Percentiles rank a stretch among this genome's conserved stretches.
These are phyloP conservation scores for Glycine soja DNA, from an alignment of 306 rosid species.

Conservation along the genomic window DNA sequence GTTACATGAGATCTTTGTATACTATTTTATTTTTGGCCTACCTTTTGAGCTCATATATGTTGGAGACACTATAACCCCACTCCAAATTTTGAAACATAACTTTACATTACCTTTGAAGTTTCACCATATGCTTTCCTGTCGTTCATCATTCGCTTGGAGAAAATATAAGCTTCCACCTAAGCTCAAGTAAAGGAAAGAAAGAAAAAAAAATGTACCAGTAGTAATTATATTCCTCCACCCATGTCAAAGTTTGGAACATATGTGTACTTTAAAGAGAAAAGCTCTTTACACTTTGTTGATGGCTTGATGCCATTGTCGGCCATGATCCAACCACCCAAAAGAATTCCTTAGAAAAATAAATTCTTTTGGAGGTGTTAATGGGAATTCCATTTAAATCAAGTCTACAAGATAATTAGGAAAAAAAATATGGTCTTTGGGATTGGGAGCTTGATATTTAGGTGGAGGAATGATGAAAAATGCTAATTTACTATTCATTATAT, in stretches of 20 bases:
- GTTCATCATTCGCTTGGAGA: slow-evolving; percentile 74
- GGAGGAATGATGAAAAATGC: not conserved
- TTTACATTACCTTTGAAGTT: slow-evolving; percentile 63
- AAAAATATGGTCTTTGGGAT: not conserved
- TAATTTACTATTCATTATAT: not conserved
- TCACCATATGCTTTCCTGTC: slow-evolving; percentile 79
- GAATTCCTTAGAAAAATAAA: slow-evolving; percentile 23
- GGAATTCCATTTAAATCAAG: not conserved
- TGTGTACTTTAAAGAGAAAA: slow-evolving; percentile 77
- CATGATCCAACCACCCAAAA: slow-evolving; percentile 69
- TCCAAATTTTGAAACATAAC: slow-evolving; percentile 39
- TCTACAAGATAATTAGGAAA: not conserved
- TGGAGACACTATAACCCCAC: slow-evolving; percentile 80
- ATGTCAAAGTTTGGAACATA: slow-evolving; percentile 74
- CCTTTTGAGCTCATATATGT: slow-evolving; percentile 47
- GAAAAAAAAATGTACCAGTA: slow-evolving; percentile 19
- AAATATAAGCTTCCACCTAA: slow-evolving; percentile 68
- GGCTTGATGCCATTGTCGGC: slow-evolving; percentile 85
- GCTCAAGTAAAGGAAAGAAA: slow-evolving; percentile 42
- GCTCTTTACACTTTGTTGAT: slow-evolving; percentile 65
- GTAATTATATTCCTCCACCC: slow-evolving; percentile 70
- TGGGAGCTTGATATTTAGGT: not conserved
- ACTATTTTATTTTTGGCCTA: slow-evolving; percentile 49
- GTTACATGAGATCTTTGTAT: slow-evolving; percentile 57
- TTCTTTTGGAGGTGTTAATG: not conserved